Conservation (phyloP, 1,284 basidiomycete species). For the Tranzscheliella williamsii region DNA sequence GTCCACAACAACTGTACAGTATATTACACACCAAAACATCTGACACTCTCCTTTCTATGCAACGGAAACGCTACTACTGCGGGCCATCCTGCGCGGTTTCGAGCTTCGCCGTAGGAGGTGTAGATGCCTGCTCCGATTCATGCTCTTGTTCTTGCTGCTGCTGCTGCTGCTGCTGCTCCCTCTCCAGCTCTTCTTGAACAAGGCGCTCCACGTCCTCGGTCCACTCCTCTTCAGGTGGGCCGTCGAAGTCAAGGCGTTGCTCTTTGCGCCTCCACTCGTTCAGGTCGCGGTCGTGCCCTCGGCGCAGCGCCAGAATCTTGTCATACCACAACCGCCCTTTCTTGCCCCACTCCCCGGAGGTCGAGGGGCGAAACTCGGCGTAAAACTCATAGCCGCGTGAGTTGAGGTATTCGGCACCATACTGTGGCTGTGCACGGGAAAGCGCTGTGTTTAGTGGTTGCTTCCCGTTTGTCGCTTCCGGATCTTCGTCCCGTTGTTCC, state of each 20-base stretch:
- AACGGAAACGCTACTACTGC: no score
- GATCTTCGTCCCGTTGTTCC: neutral
- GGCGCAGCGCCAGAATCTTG: constrained; percentile 41
- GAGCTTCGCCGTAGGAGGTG: no score
- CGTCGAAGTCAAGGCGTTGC: constrained; percentile 9
- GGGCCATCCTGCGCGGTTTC: no score
- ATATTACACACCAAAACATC: no score
- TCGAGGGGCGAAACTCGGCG: constrained; percentile 53
- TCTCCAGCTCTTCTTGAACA: constrained; percentile 25
- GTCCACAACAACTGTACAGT: no score
- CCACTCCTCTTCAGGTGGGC: constrained; percentile 27
- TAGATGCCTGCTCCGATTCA: neutral
- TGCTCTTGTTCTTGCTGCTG: neutral
- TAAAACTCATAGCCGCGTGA: constrained; percentile 49
- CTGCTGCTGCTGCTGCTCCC: constrained; percentile 2
- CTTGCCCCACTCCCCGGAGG: constrained; percentile 59
- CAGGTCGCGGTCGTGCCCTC: constrained; percentile 21
- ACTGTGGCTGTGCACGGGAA: neutral
- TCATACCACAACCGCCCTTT: constrained; percentile 47
- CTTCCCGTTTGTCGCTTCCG: neutral
- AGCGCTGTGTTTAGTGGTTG: neutral
- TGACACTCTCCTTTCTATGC: no score
- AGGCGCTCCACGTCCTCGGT: constrained; percentile 25
- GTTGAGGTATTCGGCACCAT: constrained; percentile 42
- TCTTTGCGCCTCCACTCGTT: constrained; percentile 22